Evolutionary conservation across 495 filamentous ascomycete genomes (phyloP).

Genomic region (Neurospora discreta): DNA sequence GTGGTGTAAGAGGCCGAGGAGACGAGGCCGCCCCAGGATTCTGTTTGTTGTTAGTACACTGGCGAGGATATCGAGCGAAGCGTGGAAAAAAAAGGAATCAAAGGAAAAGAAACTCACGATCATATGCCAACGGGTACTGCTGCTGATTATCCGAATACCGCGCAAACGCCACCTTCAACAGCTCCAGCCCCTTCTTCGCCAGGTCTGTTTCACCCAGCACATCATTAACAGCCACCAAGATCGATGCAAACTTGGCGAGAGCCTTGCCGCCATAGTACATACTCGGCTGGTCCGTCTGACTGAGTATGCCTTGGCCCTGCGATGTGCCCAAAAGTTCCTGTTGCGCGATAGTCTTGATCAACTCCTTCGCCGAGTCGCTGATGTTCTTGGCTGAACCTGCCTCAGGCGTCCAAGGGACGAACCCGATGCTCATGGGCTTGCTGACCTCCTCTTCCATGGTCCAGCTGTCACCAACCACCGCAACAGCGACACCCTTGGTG

Average conservation of each 20-base stretch:
- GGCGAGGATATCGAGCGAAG: too few relatives aligned
- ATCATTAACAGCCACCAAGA: constrained; percentile 58
- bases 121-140: constrained; percentile 68
- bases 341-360: constrained; percentile 46
- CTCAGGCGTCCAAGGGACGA: constrained; percentile 60
- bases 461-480: constrained; percentile 67
- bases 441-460: constrained; percentile 55
- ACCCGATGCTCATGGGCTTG: constrained; percentile 63
- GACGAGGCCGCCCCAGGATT: constrained; percentile 76
- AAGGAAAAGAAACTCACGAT: constrained; percentile 40
- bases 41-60: too few relatives aligned
- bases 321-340: constrained; percentile 41
- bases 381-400: constrained; percentile 40
- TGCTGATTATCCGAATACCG: constrained; percentile 69
- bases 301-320: constrained; percentile 51
- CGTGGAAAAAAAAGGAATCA: neutral
- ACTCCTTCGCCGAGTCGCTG: constrained; percentile 36
- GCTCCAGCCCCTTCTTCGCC: constrained; percentile 49
- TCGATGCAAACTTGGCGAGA: constrained; percentile 71
- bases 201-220: constrained; percentile 49
- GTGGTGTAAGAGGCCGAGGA: constrained; percentile 69
- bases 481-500: constrained; percentile 72
- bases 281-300: constrained; percentile 66
- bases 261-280: constrained; percentile 97
- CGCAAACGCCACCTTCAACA: constrained; percentile 67